phyloP scores from a whole-genome alignment of 2,329 filamentous ascomycete genomes.

The Pestalotiopsis sp. region DNA sequence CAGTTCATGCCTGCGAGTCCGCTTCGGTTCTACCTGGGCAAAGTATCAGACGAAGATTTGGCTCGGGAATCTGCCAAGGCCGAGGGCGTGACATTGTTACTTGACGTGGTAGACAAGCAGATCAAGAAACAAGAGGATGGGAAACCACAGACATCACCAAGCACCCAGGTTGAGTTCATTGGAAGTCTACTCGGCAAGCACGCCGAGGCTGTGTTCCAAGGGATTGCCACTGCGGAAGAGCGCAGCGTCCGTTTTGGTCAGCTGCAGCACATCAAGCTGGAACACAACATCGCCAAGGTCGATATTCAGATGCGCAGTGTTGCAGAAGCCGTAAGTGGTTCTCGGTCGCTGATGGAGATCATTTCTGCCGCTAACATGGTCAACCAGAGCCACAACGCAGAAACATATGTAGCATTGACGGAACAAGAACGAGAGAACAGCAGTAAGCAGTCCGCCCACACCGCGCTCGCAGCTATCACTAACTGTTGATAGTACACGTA shows the following conservation, averaged over 20 bases:
- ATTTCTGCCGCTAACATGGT: background rate
- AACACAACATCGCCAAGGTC: conserved; percentile 48
- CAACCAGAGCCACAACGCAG: conserved; percentile 23
- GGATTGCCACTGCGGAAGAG: conserved; percentile 71
- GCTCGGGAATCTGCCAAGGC: conserved; percentile 46
- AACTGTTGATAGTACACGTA: conserved; percentile 36
- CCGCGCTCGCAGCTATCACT: background rate
- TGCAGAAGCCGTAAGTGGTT: conserved; percentile 34
- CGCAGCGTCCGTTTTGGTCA: conserved; percentile 70
- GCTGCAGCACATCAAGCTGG: conserved; percentile 48
- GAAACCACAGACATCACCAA: conserved; percentile 49
- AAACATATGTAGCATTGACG: conserved; percentile 45
- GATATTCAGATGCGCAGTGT: conserved; percentile 60
- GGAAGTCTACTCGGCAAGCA: conserved; percentile 60
- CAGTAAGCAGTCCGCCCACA: conserved; percentile 30
- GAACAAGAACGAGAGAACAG: conserved; percentile 38
- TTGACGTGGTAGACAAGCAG: conserved; percentile 53
- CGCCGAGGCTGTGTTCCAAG: conserved; percentile 63
- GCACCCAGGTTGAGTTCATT: conserved; percentile 67
- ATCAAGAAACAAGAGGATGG: conserved; percentile 49
- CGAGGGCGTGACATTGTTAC: conserved; percentile 46
- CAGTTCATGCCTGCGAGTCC: conserved; percentile 69
- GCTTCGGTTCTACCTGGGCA: conserved; percentile 62
- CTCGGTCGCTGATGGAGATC: background rate
- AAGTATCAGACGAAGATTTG: conserved; percentile 53